Evolutionary conservation across 768 basidiomycete genomes (phyloP).

Genomic region (Tylopilus rubrobrunneus): DNA sequence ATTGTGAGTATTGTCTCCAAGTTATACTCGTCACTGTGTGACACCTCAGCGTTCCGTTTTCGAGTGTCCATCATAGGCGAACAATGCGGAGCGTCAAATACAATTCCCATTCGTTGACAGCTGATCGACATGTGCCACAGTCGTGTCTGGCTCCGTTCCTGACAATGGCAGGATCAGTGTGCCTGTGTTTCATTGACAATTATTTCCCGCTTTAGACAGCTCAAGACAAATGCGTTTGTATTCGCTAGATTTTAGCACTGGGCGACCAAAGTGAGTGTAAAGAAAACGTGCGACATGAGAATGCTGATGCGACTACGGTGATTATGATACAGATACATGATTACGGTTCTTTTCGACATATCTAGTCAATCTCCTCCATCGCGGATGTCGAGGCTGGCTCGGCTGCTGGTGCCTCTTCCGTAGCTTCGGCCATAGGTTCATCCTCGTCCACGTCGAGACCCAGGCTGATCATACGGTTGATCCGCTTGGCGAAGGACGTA

Average conservation of each 20-base stretch:
- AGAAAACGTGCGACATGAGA: slow-evolving; percentile 17
- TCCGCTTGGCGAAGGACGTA: slow-evolving; percentile 90
- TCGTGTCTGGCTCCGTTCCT: background rate
- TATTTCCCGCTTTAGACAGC: too few relatives aligned
- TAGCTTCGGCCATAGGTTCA: slow-evolving; percentile 33
- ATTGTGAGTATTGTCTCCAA: too few relatives aligned
- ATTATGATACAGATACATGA: slow-evolving; percentile 25
- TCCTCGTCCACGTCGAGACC: slow-evolving; percentile 89
- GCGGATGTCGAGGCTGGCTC: slow-evolving; percentile 70
- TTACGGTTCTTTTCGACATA: slow-evolving; percentile 1
- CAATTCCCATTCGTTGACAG: background rate
- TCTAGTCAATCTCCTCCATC: slow-evolving; percentile 97
- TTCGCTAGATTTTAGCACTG: slow-evolving; percentile 13
- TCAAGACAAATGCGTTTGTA: too few relatives aligned
- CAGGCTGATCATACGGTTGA: slow-evolving; percentile 93
- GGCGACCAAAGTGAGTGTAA: slow-evolving; percentile 20
- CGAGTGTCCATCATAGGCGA: background rate
- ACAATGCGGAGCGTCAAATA: slow-evolving; percentile 26
- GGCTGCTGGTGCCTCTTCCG: slow-evolving; percentile 48
- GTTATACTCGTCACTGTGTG: background rate
- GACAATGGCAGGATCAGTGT: too few relatives aligned
- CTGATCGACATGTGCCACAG: slow-evolving; percentile 1
- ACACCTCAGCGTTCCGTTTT: background rate
- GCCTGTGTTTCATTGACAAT: background rate
- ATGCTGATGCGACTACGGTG: slow-evolving; percentile 24